Evolutionary conservation across 2,329 filamentous ascomycete genomes (phyloP), one percentile per base, ranked within the genome.

Genomic region (Stenocarpella maydis): DNA sequence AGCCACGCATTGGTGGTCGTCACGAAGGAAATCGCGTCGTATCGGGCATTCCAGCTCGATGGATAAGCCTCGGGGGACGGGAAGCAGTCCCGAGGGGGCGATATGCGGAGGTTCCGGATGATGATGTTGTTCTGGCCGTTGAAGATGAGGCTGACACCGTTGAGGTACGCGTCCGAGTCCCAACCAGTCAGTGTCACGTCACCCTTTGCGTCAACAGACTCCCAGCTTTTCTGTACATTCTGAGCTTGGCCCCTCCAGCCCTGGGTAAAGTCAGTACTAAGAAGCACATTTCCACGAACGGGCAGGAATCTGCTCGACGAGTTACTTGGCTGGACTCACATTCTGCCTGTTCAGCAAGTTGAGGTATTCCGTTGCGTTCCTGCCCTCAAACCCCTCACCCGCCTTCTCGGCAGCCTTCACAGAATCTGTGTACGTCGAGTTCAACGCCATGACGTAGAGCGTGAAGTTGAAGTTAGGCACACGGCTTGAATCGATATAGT

Each of bases 241-340:
- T 66, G 63, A n/a, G 63, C 63, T 37, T 53, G 49, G 5, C 52
- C 52, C n/a, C 63, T 53, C 63, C 63, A 66, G n/a, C 63, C 63
- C 63, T 66, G 15, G 19, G 0, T 7, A 24, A 21, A 4, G 49
- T 66, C 10, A 66, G 26, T 2, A 37, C 12, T 15, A 34, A 6
- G 17, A 4, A 1, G 4, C 10, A 37, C 7, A 28, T 26, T 17
- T 26, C 4, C 4, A 4, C 28, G 10, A 7, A 17, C 10, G 2
- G 21, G 9, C 19, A 2, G 21, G 8, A 19, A 5, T 3, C 6
- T 6, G 4, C 19, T 6, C 1, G 19, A 31, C 8, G 12, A 12
- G 5, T 37, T 7, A 37, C 10, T 37, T 37, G 5, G 12, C 4
- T 19, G 24, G n/a, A 45, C 63, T 66, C 28, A 66, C 63, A 12